Evolutionary conservation across 495 filamentous ascomycete genomes (phyloP).

Genomic region (Lasiosphaeria ovina): DNA sequence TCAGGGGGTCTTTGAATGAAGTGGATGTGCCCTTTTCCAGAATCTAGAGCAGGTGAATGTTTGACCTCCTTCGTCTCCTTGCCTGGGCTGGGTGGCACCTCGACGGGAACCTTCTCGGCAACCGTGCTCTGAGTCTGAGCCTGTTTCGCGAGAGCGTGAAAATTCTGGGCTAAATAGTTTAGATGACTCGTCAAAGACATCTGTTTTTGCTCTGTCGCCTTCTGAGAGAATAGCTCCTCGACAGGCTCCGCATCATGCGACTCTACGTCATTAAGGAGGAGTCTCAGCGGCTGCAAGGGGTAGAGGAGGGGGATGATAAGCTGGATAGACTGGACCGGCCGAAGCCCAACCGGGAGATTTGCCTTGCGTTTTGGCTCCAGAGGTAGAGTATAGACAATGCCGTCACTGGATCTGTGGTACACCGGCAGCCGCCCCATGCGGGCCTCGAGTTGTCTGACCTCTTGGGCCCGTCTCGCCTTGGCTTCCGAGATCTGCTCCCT

Average conservation of each 20-base stretch:
- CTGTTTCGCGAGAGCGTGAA: conserved; percentile 65
- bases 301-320: conserved; percentile 72
- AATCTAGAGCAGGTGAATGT: conserved; percentile 29
- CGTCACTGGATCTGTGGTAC: conserved; percentile 71
- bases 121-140: conserved; percentile 11
- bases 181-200: conserved; percentile 69
- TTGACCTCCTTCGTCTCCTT: conserved; percentile 29
- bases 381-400: conserved; percentile 67
- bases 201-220: conserved; percentile 54
- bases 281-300: conserved; percentile 64
- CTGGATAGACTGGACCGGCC: conserved; percentile 60
- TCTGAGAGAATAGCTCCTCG: conserved; percentile 63
- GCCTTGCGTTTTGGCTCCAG: conserved; percentile 63
- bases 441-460: conserved; percentile 74
- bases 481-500: conserved; percentile 59
- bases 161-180: conserved; percentile 74
- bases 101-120: not conserved
- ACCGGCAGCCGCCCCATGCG: conserved; percentile 66
- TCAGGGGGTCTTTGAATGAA: conserved; percentile 81
- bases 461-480: conserved; percentile 59
- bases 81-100: conserved; percentile 9
- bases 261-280: conserved; percentile 64
- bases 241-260: conserved; percentile 58
- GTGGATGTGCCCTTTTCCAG: conserved; percentile 63
- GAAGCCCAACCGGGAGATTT: conserved; percentile 62